A percentile compares a stretch with the other conserved stretches of the same genome.
phyloP scores from a whole-genome alignment of 305 asterid genomes.

The Fraxinus paxiana region DNA sequence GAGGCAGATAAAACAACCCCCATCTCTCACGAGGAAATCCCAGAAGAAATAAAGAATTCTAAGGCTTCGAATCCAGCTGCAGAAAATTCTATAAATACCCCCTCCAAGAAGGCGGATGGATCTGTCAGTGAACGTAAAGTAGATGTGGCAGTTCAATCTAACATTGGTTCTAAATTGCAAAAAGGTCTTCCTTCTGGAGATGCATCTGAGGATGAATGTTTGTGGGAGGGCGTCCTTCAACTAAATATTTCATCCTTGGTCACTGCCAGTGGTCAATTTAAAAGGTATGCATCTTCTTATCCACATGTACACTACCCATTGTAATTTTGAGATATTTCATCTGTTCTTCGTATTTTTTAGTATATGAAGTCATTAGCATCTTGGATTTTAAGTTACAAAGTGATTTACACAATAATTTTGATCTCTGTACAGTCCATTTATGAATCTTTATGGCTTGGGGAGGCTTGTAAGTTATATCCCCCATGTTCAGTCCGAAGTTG shows the following conservation, averaged over 20 bases:
- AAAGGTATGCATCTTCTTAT: slow-evolving; percentile 49
- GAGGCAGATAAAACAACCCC: slow-evolving; percentile 38
- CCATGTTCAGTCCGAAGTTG: neutral
- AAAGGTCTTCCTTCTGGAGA: slow-evolving; percentile 24
- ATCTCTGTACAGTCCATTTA: neutral
- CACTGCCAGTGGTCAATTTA: slow-evolving; percentile 52
- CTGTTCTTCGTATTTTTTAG: neutral
- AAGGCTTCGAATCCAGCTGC: slow-evolving; percentile 37
- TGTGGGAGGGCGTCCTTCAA: slow-evolving; percentile 82
- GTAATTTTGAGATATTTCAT: neutral
- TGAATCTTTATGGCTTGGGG: neutral
- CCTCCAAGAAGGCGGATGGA: slow-evolving; percentile 35
- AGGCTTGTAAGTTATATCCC: neutral
- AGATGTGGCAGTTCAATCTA: slow-evolving; percentile 24
- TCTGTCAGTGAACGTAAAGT: slow-evolving; percentile 26
- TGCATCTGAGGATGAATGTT: slow-evolving; percentile 34
- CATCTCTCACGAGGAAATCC: slow-evolving; percentile 34
- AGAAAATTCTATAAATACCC: slow-evolving; percentile 35
- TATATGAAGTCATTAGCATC: neutral
- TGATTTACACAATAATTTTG: neutral
- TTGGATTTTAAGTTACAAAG: neutral
- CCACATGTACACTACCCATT: neutral
- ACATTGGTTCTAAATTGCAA: slow-evolving; percentile 33
- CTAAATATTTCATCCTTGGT: slow-evolving; percentile 56
- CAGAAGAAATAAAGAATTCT: slow-evolving; percentile 28